Evolutionary conservation across 805 yeast species (phyloP).

Genomic region (Metschnikowia anglica): DNA sequence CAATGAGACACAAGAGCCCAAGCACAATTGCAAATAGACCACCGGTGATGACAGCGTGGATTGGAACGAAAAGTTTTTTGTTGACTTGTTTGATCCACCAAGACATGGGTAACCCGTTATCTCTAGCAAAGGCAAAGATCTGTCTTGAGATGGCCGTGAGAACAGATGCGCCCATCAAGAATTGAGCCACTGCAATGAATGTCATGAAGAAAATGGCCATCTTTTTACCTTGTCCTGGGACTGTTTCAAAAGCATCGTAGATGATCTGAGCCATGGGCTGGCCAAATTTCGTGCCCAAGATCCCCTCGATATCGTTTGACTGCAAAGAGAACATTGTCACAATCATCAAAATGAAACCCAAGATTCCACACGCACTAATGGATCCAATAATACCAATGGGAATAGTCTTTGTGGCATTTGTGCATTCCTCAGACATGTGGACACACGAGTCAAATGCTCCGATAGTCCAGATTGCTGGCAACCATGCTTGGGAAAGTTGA

Average conservation of each 20-base stretch:
- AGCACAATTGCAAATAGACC: slow-evolving; percentile 48
- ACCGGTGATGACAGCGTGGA: slow-evolving; percentile 54
- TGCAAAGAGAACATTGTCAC: slow-evolving; percentile 55
- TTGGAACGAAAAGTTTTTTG: slow-evolving; percentile 57
- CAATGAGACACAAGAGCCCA: slow-evolving; percentile 60
- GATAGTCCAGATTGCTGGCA: slow-evolving; percentile 75
- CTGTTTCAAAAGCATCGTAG: slow-evolving; percentile 47
- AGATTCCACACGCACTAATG: slow-evolving; percentile 52
- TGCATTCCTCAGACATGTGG: slow-evolving; percentile 72
- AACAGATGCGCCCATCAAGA: slow-evolving; percentile 63
- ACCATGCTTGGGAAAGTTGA: slow-evolving; percentile 44
- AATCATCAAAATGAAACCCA: slow-evolving; percentile 58
- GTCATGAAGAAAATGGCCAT: slow-evolving; percentile 68
- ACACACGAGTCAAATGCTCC: slow-evolving; percentile 72
- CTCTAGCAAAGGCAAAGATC: slow-evolving; percentile 75
- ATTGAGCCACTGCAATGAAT: slow-evolving; percentile 57
- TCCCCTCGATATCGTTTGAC: slow-evolving; percentile 35
- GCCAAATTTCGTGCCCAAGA: slow-evolving; percentile 36
- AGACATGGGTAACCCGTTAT: slow-evolving; percentile 64
- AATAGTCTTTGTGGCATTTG: slow-evolving; percentile 58
- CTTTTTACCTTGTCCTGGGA: slow-evolving; percentile 43
- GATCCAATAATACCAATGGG: slow-evolving; percentile 66
- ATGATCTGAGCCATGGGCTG: slow-evolving; percentile 67
- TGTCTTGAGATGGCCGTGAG: slow-evolving; percentile 67
- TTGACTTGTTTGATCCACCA: slow-evolving; percentile 55